These are phyloP conservation scores for Thielaviopsis punctulata DNA, from an alignment of 2,329 filamentous ascomycete species.

Conservation along the genomic window DNA sequence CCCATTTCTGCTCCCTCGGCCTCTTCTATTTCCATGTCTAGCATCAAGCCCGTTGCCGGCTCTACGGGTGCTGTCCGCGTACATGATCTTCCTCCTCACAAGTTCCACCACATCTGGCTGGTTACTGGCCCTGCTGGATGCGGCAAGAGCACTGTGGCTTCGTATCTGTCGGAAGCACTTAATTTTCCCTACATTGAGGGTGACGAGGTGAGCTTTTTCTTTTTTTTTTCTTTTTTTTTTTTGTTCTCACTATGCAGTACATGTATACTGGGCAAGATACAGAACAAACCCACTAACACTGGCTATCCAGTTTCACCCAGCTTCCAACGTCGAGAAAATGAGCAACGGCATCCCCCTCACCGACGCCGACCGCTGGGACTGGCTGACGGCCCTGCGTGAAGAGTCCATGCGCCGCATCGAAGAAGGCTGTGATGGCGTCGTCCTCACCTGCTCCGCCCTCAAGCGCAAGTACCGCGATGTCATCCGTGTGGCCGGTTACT, in stretches of 20 bases:
- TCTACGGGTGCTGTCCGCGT: constrained; percentile 1
- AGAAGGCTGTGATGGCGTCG: constrained; percentile 52
- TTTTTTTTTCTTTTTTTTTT: constrained; percentile 2
- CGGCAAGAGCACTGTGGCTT: constrained; percentile 61
- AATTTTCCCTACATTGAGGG: constrained; percentile 58
- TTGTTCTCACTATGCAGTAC: neutral
- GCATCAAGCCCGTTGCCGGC: constrained; percentile 7
- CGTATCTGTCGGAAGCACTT: constrained; percentile 44
- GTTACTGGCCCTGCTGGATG: constrained; percentile 65
- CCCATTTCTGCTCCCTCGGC: constrained; percentile 15
- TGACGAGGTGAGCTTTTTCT: constrained; percentile 44
- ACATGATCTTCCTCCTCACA: constrained; percentile 13
- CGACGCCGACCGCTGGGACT: constrained; percentile 93
- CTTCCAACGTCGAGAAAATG: constrained; percentile 85
- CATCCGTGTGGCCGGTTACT: constrained; percentile 65
- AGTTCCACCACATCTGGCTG: constrained; percentile 58
- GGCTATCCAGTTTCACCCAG: constrained; percentile 48
- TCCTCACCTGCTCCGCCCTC: constrained; percentile 87
- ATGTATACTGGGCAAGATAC: neutral
- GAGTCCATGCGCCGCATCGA: constrained; percentile 41
- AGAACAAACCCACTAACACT: constrained; percentile 15
- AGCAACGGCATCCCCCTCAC: constrained; percentile 64
- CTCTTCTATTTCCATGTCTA: constrained; percentile 4
- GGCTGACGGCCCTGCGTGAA: constrained; percentile 65
- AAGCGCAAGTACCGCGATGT: constrained; percentile 96